phyloP scores from a whole-genome alignment of 1,284 basidiomycete species.

The Moesziomyces aphidis region DNA sequence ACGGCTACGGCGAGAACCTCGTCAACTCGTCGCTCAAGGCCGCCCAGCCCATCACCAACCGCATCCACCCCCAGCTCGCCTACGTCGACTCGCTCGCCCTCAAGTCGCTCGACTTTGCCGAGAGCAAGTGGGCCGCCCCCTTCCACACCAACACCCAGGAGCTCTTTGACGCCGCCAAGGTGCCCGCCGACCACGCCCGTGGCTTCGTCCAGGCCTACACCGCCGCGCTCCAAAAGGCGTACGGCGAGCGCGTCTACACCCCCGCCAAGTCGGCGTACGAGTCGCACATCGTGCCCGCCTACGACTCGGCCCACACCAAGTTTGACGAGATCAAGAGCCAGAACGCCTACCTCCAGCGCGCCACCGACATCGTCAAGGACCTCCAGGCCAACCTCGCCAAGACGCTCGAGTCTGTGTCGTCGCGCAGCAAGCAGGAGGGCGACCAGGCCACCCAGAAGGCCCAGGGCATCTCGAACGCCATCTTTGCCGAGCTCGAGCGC shows the following conservation, averaged over 20 bases:
- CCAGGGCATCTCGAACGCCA: conserved; percentile 55
- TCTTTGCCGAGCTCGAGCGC: conserved; percentile 63
- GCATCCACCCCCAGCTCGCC: conserved; percentile 60
- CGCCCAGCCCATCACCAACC: conserved; percentile 58
- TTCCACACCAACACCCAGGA: conserved; percentile 64
- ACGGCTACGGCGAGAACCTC: conserved; percentile 55
- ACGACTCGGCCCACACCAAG: conserved; percentile 48
- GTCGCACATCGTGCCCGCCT: conserved; percentile 52
- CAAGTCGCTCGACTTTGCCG: conserved; percentile 63
- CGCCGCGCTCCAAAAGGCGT: conserved; percentile 50
- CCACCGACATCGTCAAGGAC: conserved; percentile 58
- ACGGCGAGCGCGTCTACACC: conserved; percentile 56
- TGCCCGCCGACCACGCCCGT: conserved; percentile 52
- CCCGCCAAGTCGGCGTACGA: conserved; percentile 60
- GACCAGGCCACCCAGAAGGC: conserved; percentile 62
- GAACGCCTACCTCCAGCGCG: conserved; percentile 61
- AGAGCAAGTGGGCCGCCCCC: conserved; percentile 64
- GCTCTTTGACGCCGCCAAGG: conserved; percentile 51
- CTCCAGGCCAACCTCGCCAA: conserved; percentile 58
- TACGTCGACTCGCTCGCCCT: conserved; percentile 56
- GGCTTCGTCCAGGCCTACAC: conserved; percentile 51
- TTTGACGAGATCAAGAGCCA: conserved; percentile 65
- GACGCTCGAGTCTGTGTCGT: conserved; percentile 55
- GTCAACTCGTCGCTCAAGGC: conserved; percentile 51
- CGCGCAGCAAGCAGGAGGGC: conserved; percentile 53